These are phyloP conservation scores for Boletus pseudo-olivaceus DNA, from an alignment of 768 basidiomycete species.

Conservation along the genomic window DNA sequence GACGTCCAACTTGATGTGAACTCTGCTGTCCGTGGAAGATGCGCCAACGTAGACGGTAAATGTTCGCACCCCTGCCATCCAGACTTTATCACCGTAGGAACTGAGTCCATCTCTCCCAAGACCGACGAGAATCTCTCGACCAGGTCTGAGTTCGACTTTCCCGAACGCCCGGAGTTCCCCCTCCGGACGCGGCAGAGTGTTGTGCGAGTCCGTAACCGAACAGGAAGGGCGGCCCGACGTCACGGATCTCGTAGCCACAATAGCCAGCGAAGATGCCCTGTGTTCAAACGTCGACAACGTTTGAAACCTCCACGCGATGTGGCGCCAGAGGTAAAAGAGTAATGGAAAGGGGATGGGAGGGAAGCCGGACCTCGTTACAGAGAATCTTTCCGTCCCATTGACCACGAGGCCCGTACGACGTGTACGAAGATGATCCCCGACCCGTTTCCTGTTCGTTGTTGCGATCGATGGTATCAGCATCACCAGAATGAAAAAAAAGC, in stretches of 20 bases:
- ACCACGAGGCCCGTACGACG: neutral
- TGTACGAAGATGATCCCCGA: neutral
- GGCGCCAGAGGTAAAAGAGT: neutral
- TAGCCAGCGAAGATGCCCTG: neutral
- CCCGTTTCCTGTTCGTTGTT: no score
- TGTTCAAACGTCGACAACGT: neutral
- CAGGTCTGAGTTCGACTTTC: neutral
- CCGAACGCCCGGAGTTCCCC: neutral
- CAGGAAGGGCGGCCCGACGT: neutral
- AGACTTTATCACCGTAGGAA: no score
- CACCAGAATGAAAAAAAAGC: neutral
- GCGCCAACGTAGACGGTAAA: no score
- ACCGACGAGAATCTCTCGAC: neutral
- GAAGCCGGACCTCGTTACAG: neutral
- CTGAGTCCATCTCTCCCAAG: neutral
- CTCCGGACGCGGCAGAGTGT: neutral
- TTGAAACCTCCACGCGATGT: neutral
- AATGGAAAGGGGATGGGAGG: no score
- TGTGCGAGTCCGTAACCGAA: neutral
- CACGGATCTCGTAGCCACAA: neutral
- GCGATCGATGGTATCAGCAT: no score
- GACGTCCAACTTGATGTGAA: no score
- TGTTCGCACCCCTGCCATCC: no score
- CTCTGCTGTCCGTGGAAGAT: no score
- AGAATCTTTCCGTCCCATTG: neutral